Conservation (phyloP, 495 filamentous ascomycete species). For the Hypoxylon perforatum region DNA sequence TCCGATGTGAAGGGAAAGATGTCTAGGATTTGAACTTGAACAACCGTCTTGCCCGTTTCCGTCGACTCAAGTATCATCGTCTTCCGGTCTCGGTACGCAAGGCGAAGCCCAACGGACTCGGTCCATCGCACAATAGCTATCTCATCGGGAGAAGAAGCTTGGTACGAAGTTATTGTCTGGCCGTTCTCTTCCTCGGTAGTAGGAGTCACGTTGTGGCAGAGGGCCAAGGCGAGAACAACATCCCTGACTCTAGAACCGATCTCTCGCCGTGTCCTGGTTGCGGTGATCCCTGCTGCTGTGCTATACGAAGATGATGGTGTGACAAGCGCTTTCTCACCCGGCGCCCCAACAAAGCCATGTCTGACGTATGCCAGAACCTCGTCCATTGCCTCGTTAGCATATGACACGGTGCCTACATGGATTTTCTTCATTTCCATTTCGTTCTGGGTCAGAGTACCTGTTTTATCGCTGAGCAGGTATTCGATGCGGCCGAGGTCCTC, state of each 20-base stretch:
- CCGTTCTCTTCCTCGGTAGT: conserved; percentile 86
- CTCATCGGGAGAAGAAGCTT: conserved; percentile 97
- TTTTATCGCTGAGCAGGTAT: conserved; percentile 97
- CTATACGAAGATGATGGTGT: conserved; percentile 79
- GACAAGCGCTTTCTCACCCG: conserved; percentile 60
- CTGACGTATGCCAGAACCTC: conserved; percentile 87
- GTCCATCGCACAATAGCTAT: conserved; percentile 98
- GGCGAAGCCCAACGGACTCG: conserved; percentile 87
- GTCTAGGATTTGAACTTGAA: conserved; percentile 89
- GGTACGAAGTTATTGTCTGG: conserved; percentile 82
- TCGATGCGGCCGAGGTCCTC: conserved; percentile 97
- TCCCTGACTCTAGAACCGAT: conserved; percentile 93
- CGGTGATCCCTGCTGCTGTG: conserved; percentile 66
- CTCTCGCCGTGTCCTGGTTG: conserved; percentile 86
- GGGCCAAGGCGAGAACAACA: conserved; percentile 86
- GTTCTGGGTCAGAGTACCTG: conserved; percentile 96
- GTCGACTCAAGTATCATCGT: conserved; percentile 82
- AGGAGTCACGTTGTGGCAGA: conserved; percentile 98
- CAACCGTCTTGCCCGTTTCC: conserved; percentile 78
- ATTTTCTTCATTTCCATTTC: conserved; percentile 99
- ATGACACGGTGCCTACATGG: conserved; percentile 96
- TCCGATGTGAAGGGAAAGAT: conserved; percentile 98
- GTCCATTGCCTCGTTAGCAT: conserved; percentile 98
- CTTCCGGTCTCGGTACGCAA: conserved; percentile 87
- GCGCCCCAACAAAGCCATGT: conserved; percentile 75